These are phyloP conservation scores for Naegleria lovaniensis DNA, from an alignment of 208 protist species.

Conservation along the genomic window DNA sequence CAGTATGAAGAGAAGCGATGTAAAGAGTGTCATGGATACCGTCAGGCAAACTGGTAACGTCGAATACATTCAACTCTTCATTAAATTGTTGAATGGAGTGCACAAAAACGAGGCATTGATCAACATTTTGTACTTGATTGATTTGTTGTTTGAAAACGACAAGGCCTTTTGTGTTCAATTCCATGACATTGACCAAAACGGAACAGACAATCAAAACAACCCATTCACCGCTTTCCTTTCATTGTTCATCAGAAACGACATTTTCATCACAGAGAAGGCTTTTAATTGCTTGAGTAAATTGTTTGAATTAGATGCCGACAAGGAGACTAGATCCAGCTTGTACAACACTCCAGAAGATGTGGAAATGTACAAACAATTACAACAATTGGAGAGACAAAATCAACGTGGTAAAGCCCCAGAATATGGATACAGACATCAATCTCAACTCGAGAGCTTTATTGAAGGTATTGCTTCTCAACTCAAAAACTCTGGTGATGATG, in stretches of 20 bases:
- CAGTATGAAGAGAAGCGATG: neutral
- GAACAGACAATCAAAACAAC: neutral
- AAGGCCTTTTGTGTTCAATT: neutral
- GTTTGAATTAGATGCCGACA: neutral
- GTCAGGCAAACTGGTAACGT: neutral
- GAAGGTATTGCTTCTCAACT: conserved; percentile 2
- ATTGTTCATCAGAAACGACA: conserved; percentile 1
- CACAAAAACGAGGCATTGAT: conserved; percentile 16
- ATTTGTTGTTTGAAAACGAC: neutral
- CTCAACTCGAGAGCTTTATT: neutral
- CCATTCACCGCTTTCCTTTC: conserved; percentile 5
- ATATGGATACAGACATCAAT: neutral
- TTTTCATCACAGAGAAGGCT: neutral
- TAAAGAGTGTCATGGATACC: neutral
- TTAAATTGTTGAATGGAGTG: neutral
- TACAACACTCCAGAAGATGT: neutral
- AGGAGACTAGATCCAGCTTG: neutral
- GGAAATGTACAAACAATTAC: neutral
- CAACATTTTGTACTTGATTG: conserved; percentile 24
- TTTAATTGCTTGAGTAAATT: neutral
- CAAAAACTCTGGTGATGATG: neutral
- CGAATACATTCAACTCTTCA: conserved; percentile 21
- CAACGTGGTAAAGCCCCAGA: neutral
- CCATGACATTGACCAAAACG: neutral
- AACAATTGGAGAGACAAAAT: neutral